Evolutionary conservation across 352 stramenopile species (phyloP).

Genomic region (Pilasporangium apinafurcum): DNA sequence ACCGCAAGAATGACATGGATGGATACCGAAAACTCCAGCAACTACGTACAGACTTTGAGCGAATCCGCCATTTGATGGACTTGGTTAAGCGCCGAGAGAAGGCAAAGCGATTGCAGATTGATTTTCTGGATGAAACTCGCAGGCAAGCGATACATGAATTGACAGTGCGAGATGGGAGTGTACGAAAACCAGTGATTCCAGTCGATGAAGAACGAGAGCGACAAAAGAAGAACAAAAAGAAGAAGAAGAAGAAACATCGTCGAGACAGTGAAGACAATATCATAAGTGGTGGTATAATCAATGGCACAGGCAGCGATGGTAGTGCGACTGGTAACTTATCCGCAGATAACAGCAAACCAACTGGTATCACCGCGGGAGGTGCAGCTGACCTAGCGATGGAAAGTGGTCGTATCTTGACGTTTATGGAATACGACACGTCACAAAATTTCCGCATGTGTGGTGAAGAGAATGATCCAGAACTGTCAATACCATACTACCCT

Average conservation of each 20-base stretch:
- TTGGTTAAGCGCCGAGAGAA: constrained; percentile 85
- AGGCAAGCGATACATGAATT: constrained; percentile 61
- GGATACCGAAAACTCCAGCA: constrained; percentile 93
- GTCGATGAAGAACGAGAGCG: constrained; percentile 44
- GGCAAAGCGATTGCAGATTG: constrained; percentile 72
- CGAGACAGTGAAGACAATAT: constrained; percentile 26
- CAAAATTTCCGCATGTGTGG: constrained; percentile 53
- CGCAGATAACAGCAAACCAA: background rate
- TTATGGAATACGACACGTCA: constrained; percentile 76
- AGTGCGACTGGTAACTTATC: background rate
- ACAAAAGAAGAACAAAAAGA: constrained; percentile 53
- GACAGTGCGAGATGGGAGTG: constrained; percentile 23
- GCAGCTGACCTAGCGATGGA: background rate
- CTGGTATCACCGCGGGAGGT: background rate
- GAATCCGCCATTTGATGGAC: constrained; percentile 72
- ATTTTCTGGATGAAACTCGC: constrained; percentile 74
- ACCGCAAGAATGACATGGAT: constrained; percentile 96
- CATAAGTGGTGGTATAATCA: background rate
- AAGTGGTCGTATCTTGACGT: constrained; percentile 18
- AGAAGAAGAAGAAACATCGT: constrained; percentile 73
- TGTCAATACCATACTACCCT: constrained; percentile 31
- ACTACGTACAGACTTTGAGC: constrained; percentile 91
- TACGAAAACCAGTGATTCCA: constrained; percentile 47
- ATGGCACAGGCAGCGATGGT: constrained; percentile 7
- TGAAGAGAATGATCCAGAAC: constrained; percentile 11